Percentiles rank a stretch among this genome's conserved stretches.
Evolutionary conservation across 371 early-diverging fungal genomes (phyloP).

Genomic region (Coemansia sp.): DNA sequence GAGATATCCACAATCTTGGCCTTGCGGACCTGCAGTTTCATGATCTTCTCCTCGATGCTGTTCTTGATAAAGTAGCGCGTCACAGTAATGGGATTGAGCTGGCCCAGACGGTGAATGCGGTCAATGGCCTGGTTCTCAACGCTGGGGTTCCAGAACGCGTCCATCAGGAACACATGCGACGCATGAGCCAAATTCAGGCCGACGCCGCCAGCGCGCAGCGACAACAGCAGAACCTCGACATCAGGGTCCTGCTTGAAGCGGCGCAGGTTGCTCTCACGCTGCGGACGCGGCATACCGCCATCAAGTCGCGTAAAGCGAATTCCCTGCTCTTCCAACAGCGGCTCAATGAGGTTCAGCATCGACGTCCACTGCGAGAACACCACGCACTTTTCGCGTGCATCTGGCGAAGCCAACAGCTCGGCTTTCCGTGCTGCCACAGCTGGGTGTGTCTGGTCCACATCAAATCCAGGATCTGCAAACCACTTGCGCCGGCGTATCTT

Average conservation of each 20-base stretch:
- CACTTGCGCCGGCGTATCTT: constrained; percentile 37
- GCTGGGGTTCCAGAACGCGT: constrained; percentile 78
- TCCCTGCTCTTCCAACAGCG: constrained; percentile 47
- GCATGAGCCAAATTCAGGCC: constrained; percentile 74
- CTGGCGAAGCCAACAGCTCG: constrained; percentile 15
- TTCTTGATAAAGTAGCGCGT: constrained; percentile 61
- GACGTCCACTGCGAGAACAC: constrained; percentile 75
- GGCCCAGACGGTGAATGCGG: constrained; percentile 74
- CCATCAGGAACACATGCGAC: constrained; percentile 61
- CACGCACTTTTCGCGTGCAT: constrained; percentile 54
- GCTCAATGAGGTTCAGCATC: constrained; percentile 59
- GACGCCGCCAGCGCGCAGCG: constrained; percentile 76
- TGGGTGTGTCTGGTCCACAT: constrained; percentile 38
- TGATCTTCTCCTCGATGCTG: constrained; percentile 68
- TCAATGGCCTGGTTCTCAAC: constrained; percentile 78
- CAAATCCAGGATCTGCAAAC: constrained; percentile 27
- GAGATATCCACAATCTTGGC: constrained; percentile 52
- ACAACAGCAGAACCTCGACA: constrained; percentile 63
- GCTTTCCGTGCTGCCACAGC: constrained; percentile 20
- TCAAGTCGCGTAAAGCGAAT: constrained; percentile 58
- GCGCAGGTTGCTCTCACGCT: constrained; percentile 52
- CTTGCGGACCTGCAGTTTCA: constrained; percentile 62
- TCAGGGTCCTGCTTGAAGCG: constrained; percentile 57
- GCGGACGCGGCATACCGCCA: constrained; percentile 59
- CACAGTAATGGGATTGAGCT: constrained; percentile 57